These are phyloP conservation scores for Solanum bulbocastanum DNA, from an alignment of 257 asterid species.

Conservation along the genomic window DNA sequence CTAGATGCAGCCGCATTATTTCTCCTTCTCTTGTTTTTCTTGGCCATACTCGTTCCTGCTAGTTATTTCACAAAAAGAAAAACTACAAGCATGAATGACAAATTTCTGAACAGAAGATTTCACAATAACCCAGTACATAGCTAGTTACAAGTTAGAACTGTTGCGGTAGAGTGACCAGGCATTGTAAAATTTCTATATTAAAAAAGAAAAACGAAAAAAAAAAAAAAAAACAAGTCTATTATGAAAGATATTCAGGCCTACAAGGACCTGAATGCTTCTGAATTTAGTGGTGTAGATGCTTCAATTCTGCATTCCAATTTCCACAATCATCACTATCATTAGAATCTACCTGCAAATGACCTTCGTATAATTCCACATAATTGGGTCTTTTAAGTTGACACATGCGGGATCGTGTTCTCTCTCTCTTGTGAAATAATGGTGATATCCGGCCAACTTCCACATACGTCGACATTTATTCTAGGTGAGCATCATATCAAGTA, in stretches of 20 bases:
- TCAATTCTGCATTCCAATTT: not conserved
- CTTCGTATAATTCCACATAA: not conserved
- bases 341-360: not conserved
- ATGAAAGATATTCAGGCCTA: not conserved
- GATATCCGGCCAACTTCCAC: not conserved
- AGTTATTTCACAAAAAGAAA: not conserved
- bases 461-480: not conserved
- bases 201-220: too few species aligned
- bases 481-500: not conserved
- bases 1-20: slow-evolving; percentile 8
- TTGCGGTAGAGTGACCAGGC: not conserved
- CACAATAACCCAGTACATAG: not conserved
- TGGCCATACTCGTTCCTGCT: slow-evolving; percentile 29
- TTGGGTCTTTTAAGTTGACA: not conserved
- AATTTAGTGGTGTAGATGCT: not conserved
- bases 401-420: not conserved
- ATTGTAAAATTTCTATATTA: not conserved
- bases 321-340: not conserved
- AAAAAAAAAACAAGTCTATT: not conserved
- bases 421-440: not conserved
- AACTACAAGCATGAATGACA: not conserved
- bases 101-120: not conserved
- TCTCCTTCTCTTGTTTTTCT: slow-evolving; percentile 14
- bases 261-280: not conserved
- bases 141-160: not conserved